A percentile compares a stretch with the other conserved stretches of the same genome.
Evolutionary conservation across 2,329 filamentous ascomycete genomes (phyloP).

Genomic region (Talaromyces sp.): DNA sequence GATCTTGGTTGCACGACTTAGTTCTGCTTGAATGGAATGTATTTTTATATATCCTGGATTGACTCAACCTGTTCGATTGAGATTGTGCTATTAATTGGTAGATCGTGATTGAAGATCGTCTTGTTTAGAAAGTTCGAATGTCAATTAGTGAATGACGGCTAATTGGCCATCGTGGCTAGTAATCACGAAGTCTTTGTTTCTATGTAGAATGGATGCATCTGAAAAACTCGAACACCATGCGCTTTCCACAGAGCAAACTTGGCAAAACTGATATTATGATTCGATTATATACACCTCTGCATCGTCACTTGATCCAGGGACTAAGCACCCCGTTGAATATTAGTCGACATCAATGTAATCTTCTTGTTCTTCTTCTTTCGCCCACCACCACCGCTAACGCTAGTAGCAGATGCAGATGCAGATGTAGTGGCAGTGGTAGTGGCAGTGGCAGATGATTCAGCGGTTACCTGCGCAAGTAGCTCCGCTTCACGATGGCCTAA

Average conservation of each 20-base stretch:
- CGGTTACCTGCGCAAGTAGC: conserved; percentile 49
- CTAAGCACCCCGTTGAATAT: conserved; percentile 55
- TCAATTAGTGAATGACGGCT: too few species aligned
- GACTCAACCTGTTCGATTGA: too few species aligned
- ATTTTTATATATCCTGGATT: neutral
- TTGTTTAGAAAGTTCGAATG: neutral
- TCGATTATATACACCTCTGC: neutral
- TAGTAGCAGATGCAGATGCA: neutral
- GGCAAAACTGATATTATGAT: neutral
- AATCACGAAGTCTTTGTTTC: neutral
- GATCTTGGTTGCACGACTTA: neutral
- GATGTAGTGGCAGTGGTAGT: conserved; percentile 13
- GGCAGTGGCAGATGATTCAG: conserved; percentile 23
- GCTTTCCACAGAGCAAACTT: neutral
- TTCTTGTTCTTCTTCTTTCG: conserved; percentile 63
- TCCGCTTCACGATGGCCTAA: conserved; percentile 56
- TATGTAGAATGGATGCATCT: neutral
- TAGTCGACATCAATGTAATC: conserved; percentile 66
- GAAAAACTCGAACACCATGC: neutral
- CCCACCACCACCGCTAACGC: conserved; percentile 18
- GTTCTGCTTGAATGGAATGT: neutral
- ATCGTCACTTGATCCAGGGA: neutral
- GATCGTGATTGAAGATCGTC: neutral
- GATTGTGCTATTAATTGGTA: neutral
- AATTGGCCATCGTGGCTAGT: neutral